Evolutionary conservation across 2,329 filamentous ascomycete species (phyloP).

Genomic region (Lasiodiplodia citricola): DNA sequence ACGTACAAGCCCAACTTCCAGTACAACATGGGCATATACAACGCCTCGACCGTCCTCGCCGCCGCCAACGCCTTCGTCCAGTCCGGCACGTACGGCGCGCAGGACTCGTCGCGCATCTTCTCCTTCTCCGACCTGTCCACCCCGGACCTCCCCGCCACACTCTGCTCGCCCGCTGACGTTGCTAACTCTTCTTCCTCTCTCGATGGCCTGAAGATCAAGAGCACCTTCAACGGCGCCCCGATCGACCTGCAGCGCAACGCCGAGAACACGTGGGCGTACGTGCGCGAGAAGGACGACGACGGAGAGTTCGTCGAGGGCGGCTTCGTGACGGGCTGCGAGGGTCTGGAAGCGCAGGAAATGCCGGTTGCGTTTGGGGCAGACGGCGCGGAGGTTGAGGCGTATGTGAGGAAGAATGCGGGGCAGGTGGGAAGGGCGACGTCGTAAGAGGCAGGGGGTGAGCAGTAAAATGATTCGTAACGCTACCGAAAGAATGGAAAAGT

Average conservation of each 20-base stretch:
- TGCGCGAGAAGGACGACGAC: neutral
- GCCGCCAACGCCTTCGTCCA: constrained; percentile 16
- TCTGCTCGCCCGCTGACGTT: constrained; percentile 13
- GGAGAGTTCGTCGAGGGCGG: neutral
- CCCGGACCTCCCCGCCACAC: neutral
- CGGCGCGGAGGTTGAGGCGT: neutral
- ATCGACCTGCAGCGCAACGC: neutral
- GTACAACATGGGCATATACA: constrained; percentile 20
- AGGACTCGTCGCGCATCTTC: constrained; percentile 16
- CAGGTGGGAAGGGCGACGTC: neutral
- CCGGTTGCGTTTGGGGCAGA: constrained; percentile 1
- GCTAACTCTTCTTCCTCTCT: neutral
- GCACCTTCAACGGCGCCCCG: constrained; percentile 9
- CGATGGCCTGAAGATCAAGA: neutral
- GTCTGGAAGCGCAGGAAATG: neutral
- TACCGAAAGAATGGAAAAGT: neutral
- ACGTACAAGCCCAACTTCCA: constrained; percentile 18
- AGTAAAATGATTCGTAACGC: too few species aligned
- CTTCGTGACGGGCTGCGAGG: neutral
- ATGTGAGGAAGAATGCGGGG: constrained; percentile 14
- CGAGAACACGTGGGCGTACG: neutral
- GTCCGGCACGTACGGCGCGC: neutral
- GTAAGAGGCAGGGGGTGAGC: neutral
- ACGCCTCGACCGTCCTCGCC: constrained; percentile 1
- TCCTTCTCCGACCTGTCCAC: constrained; percentile 20